Evolutionary conservation across 2,329 filamentous ascomycete species (phyloP).

Genomic region (Gaeumannomyces tritici): DNA sequence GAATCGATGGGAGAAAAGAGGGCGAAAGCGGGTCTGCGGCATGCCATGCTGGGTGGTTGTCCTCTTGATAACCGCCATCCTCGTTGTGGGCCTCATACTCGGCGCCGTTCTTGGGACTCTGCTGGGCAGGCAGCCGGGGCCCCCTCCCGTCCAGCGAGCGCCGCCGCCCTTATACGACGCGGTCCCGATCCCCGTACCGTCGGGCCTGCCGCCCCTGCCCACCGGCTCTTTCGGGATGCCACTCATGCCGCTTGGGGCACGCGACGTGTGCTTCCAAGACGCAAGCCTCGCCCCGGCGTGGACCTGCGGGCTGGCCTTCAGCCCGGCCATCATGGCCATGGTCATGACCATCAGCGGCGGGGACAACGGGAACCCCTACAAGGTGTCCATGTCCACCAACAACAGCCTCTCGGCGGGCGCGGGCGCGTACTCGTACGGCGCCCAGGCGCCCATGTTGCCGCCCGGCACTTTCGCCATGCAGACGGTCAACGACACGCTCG

Average conservation of each 20-base stretch:
- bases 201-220: slow-evolving; percentile 40
- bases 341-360: not conserved
- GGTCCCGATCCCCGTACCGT: slow-evolving; percentile 38
- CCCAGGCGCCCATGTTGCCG: slow-evolving; percentile 38
- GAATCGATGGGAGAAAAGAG: slow-evolving; percentile 42
- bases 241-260: slow-evolving; percentile 35
- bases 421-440: slow-evolving; percentile 39
- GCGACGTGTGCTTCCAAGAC: slow-evolving; percentile 48
- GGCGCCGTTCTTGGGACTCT: slow-evolving; percentile 46
- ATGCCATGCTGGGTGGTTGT: slow-evolving; percentile 54
- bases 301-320: slow-evolving; percentile 45
- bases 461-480: slow-evolving; percentile 22
- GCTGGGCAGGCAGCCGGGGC: slow-evolving; percentile 21
- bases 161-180: slow-evolving; percentile 32
- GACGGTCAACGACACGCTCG: slow-evolving; percentile 42
- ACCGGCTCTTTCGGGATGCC: slow-evolving; percentile 49
- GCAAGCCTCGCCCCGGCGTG: slow-evolving; percentile 47
- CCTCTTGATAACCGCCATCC: slow-evolving; percentile 34
- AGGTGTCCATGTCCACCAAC: slow-evolving; percentile 15
- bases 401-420: slow-evolving; percentile 22
- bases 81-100: slow-evolving; percentile 45
- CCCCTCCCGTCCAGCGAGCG: slow-evolving; percentile 8
- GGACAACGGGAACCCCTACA: not conserved
- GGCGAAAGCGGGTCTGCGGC: slow-evolving; percentile 46
- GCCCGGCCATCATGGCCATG: slow-evolving; percentile 18